phyloP scores from a whole-genome alignment of 305 asterid genomes.

The Petunia hybrid region DNA sequence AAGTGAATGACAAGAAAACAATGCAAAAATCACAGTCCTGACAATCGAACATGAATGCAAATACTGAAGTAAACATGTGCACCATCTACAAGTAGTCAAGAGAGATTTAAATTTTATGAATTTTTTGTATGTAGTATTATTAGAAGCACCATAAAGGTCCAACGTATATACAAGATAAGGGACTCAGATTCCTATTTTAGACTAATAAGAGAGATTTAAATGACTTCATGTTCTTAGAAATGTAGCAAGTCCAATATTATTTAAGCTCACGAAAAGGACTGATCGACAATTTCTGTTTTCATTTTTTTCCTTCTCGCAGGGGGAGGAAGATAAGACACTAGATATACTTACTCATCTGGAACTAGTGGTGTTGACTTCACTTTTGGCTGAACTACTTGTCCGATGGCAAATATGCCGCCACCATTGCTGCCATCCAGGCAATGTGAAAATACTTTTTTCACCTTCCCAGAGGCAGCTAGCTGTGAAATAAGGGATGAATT shows the following conservation, averaged over 20 bases:
- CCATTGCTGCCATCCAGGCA: constrained; percentile 88
- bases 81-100: not conserved
- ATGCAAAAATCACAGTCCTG: not conserved
- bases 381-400: constrained; percentile 87
- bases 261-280: not conserved
- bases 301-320: not conserved
- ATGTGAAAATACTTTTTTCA: constrained; percentile 82
- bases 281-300: not conserved
- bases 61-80: not conserved
- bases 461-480: constrained; percentile 82
- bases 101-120: not conserved
- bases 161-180: not conserved
- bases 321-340: constrained; percentile 12
- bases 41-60: constrained; percentile 6
- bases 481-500: constrained; percentile 93
- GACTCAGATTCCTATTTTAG: not conserved
- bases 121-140: not conserved
- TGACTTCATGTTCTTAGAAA: not conserved
- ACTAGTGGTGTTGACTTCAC: constrained; percentile 77
- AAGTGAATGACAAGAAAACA: not conserved
- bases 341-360: constrained; percentile 55
- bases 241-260: not conserved
- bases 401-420: constrained; percentile 97
- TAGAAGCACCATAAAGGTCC: not conserved
- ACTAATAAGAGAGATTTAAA: not conserved